Percentiles rank a stretch among this genome's conserved stretches.
Evolutionary conservation across 2,329 filamentous ascomycete genomes (phyloP).

Genomic region (Reticulascus tulasneorum): DNA sequence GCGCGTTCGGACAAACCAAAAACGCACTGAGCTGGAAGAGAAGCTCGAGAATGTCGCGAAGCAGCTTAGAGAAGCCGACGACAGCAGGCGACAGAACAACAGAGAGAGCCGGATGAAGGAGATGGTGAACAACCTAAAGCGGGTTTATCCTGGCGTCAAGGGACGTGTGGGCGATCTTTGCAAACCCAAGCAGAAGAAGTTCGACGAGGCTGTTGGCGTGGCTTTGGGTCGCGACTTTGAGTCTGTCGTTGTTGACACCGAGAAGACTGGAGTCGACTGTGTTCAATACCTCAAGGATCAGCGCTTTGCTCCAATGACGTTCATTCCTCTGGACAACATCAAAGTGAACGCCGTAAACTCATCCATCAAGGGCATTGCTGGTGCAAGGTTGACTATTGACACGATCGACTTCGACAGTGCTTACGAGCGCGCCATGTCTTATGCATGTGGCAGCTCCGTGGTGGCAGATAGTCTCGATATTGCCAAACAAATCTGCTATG

Average conservation of each 20-base stretch:
- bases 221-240: constrained; percentile 92
- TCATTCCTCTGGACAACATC: constrained; percentile 95
- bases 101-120: constrained; percentile 77
- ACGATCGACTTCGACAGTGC: constrained; percentile 90
- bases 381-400: constrained; percentile 86
- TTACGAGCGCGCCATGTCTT: constrained; percentile 87
- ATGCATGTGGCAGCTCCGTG: constrained; percentile 90
- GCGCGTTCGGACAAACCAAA: constrained; percentile 73
- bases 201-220: constrained; percentile 85
- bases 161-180: constrained; percentile 89
- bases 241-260: constrained; percentile 89
- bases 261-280: constrained; percentile 90
- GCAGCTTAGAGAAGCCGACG: constrained; percentile 81
- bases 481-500: constrained; percentile 86
- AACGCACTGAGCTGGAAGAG: constrained; percentile 84
- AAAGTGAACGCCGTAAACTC: constrained; percentile 90
- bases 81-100: constrained; percentile 79
- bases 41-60: constrained; percentile 77
- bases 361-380: constrained; percentile 82
- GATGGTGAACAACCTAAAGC: constrained; percentile 79
- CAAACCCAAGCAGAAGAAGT: constrained; percentile 96
- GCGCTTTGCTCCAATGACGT: constrained; percentile 80
- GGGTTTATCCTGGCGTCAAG: constrained; percentile 86
- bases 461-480: constrained; percentile 86
- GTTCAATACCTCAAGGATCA: constrained; percentile 93